Percentiles rank a stretch among this genome's conserved stretches.
phyloP scores from a whole-genome alignment of 805 yeast genomes.

The Torulaspora microellipsoides region DNA sequence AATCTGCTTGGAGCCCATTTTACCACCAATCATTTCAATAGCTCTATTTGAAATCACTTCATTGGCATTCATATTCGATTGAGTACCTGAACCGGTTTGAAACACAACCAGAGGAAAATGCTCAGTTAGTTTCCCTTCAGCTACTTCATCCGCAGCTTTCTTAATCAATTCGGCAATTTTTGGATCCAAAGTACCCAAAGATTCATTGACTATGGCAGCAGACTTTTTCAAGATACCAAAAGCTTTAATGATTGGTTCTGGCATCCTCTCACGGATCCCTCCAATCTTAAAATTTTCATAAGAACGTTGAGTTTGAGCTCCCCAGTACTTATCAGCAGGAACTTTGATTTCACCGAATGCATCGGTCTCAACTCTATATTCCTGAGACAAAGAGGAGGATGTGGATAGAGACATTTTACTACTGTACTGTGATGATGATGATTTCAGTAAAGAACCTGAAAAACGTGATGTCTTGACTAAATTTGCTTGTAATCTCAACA shows the following conservation, averaged over 20 bases:
- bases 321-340: slow-evolving; percentile 85
- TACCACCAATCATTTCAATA: slow-evolving; percentile 91
- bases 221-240: slow-evolving; percentile 94
- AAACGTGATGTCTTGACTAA: slow-evolving; percentile 5
- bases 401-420: slow-evolving; percentile 5
- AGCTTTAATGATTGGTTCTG: slow-evolving; percentile 83
- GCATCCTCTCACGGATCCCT: slow-evolving; percentile 85
- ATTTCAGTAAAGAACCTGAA: neutral
- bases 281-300: slow-evolving; percentile 93
- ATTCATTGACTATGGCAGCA: slow-evolving; percentile 84
- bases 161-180: slow-evolving; percentile 79
- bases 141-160: slow-evolving; percentile 92
- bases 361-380: slow-evolving; percentile 73
- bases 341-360: slow-evolving; percentile 97
- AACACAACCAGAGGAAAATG: slow-evolving; percentile 98
- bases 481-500: slow-evolving; percentile 9
- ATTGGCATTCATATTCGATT: slow-evolving; percentile 97
- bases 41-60: slow-evolving; percentile 99
- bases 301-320: slow-evolving; percentile 97
- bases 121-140: slow-evolving; percentile 83
- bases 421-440: neutral
- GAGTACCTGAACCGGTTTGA: slow-evolving; percentile 99
- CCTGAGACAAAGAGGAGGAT: slow-evolving; percentile 5
- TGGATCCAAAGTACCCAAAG: slow-evolving; percentile 78
- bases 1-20: slow-evolving; percentile 83